Conservation (phyloP, 352 stramenopile species). For the Pythium aphanidermatum region DNA sequence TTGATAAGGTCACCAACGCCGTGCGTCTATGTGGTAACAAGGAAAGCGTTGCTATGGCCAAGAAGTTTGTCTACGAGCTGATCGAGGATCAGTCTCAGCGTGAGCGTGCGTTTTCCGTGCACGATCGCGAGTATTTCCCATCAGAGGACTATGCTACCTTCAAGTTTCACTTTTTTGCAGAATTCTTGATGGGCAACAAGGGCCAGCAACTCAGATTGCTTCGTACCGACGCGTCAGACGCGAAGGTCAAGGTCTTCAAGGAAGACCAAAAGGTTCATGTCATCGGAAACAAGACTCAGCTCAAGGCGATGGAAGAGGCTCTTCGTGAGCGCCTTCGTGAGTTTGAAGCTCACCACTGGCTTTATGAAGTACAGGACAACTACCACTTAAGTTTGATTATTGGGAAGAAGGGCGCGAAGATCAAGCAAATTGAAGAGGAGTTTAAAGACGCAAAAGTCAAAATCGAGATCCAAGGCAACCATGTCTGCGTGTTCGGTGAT, state of each 20-base stretch:
- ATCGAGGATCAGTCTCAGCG: conserved; percentile 58
- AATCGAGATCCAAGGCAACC: conserved; percentile 60
- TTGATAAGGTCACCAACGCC: conserved; percentile 72
- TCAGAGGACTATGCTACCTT: conserved; percentile 31
- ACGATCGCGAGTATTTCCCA: conserved; percentile 36
- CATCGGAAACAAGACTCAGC: conserved; percentile 61
- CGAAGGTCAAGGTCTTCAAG: conserved; percentile 66
- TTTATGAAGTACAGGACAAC: conserved; percentile 49
- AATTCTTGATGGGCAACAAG: conserved; percentile 79
- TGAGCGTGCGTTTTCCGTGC: conserved; percentile 44
- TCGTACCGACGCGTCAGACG: conserved; percentile 47
- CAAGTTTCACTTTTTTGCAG: conserved; percentile 74
- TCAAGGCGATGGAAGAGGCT: conserved; percentile 53
- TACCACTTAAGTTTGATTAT: conserved; percentile 73
- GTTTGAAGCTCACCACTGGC: conserved; percentile 56
- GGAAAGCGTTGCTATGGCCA: conserved; percentile 46
- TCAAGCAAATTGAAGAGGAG: conserved; percentile 66
- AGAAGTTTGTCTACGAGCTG: conserved; percentile 52
- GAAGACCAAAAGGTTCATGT: conserved; percentile 53
- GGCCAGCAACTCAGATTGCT: conserved; percentile 57
- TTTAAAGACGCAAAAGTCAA: conserved; percentile 39
- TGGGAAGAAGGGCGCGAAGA: conserved; percentile 73
- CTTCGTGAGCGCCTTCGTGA: conserved; percentile 43
- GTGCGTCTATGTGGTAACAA: conserved; percentile 55
- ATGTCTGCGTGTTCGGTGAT: conserved; percentile 65